These are phyloP conservation scores for Wolfiporia cocos DNA, from an alignment of 1,284 basidiomycete genomes.

Conservation along the genomic window DNA sequence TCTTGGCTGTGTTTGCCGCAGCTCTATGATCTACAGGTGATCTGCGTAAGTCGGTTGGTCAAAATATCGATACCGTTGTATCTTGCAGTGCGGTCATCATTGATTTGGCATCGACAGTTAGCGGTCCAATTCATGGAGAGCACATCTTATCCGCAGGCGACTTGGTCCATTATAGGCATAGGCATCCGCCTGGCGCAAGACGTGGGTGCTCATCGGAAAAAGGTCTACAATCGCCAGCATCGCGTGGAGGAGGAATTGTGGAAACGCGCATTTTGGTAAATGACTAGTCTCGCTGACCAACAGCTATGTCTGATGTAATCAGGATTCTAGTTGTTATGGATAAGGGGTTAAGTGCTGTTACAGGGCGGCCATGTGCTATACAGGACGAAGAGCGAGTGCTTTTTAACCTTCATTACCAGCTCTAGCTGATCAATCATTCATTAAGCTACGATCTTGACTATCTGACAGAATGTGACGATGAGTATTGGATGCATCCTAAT, in stretches of 20 bases:
- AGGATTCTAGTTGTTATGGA: not conserved
- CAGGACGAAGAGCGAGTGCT: conserved; percentile 75
- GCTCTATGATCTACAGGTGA: conserved; percentile 72
- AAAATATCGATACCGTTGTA: not conserved
- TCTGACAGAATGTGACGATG: conserved; percentile 57
- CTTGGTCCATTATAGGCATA: conserved; percentile 67
- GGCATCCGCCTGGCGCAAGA: conserved; percentile 66
- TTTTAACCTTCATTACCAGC: not conserved
- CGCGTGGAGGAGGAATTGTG: conserved; percentile 61
- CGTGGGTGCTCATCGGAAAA: conserved; percentile 55
- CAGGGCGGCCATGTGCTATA: conserved; percentile 79
- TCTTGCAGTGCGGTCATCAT: not conserved
- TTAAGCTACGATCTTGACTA: conserved; percentile 51
- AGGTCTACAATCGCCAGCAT: conserved; percentile 31
- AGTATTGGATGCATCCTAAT: conserved; percentile 47
- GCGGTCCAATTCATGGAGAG: conserved; percentile 39
- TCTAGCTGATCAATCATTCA: not conserved
- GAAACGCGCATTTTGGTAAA: conserved; percentile 55
- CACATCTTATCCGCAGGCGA: conserved; percentile 59
- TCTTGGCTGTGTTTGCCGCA: conserved; percentile 48
- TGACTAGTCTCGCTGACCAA: not conserved
- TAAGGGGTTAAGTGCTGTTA: conserved; percentile 21
- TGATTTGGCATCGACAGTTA: conserved; percentile 10
- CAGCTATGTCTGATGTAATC: not conserved
- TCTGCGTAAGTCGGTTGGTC: conserved; percentile 30